Evolutionary conservation across 805 yeast species (phyloP), one percentile per base, ranked within the genome.

Genomic region (Wickerhamiella sergipiensis): DNA sequence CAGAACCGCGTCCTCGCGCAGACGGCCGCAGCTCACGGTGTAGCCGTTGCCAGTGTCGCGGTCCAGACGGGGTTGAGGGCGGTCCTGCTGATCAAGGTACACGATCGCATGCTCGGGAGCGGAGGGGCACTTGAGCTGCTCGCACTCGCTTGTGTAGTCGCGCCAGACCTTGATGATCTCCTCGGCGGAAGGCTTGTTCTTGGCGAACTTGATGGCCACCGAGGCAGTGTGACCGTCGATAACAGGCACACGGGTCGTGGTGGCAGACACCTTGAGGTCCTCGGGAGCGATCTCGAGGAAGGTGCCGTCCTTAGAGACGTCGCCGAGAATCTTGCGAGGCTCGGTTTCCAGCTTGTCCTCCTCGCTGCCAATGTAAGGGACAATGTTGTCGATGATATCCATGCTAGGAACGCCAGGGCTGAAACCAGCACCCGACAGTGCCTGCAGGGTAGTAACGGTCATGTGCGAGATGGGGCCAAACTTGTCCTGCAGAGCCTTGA

Each of bases 341-440:
- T 92, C 98, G 94, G 95, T 88, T 71, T 92, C 98, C 61, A 92
- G 86, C 72, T 92, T 92, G 60, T 92, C 98, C 71, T 92, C 98
- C 71, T 92, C 98, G 45, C 97, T 97, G 57, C 88, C 75, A 64
- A 92, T 92, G 75, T 73, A 92, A 43, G 98, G 98, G 51, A 92
- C 87, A 58, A 92, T 77, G 71, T 92, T 92, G 70, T 92, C 98
- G 61, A 92, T 75, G 50, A 90, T 80, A 64, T 92, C 97, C 68
- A 92, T 89, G 57, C 95, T 92, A 21, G 95, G 80, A 51, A 89
- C 95, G 67, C 98, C 98, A 47, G 98, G 98, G 9, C 95, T 85
- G 67, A 85, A 92, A 2, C 98, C 98, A 21, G 95, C 98, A 60
- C 98, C 98, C 3, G 97, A 89, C 57, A 92, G 86, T 39, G 98